Evolutionary conservation across 2,329 filamentous ascomycete genomes (phyloP), one percentile per base, ranked within the genome.

Genomic region (Fusarium verrucosum): DNA sequence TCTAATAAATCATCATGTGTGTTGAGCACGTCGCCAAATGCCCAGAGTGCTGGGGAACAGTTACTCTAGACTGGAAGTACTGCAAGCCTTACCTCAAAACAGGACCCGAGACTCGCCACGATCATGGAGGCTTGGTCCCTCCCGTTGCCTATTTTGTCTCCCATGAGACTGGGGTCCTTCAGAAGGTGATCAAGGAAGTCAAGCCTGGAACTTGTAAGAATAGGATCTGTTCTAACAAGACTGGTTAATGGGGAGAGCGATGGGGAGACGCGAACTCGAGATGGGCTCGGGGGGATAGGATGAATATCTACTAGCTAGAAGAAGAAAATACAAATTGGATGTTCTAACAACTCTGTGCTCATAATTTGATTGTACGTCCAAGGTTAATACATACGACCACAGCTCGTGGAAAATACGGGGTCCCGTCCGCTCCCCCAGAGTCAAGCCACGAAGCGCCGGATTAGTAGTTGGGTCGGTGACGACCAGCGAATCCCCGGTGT

Each of bases 401-500:
- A 62, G 56, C 56, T 61, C 58, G 56, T 44, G 46, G 56, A 61
- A 33, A 62, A 61, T 49, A 62, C 56, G 49, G 56, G 58, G 57
- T 61, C 58, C 49, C 58, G 58, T 62, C 49, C 7, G 55, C 55
- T 62, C 55, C 56, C 58, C 55, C 55, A 60, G 43, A 54, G 58
- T 60, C 38, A 61, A 61, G 37, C 58, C 50, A 19, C 42, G 37
- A 59, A 61, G 55, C 55, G 58, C 58, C 14, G 38, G 55, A 61
- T 53, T 54, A 61, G 55, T 61, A 60, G 58, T 60, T 61, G 35
- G 57, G 54, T 60, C 57, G 57, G 57, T 60, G 54, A 60, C 54
- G 54, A 58, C 55, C 55, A 61, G 58, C 47, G 58, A 60, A 62
- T 55, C 28, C 49, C 55, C 30, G 47, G 58, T 62, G 49, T 62